phyloP scores from a whole-genome alignment of 331 rosid genomes.

The Arachis monticola region DNA sequence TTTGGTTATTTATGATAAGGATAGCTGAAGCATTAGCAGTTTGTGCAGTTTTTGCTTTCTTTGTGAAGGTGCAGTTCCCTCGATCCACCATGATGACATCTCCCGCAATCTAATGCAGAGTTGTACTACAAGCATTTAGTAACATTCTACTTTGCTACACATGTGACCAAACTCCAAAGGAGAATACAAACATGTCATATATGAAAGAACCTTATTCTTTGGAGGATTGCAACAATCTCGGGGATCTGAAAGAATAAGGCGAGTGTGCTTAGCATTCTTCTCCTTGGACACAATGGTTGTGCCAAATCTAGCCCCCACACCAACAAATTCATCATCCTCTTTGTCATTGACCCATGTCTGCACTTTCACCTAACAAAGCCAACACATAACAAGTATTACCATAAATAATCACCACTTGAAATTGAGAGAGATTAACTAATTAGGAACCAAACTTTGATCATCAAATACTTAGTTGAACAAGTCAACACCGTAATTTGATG shows the following conservation, averaged over 20 bases:
- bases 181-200: constrained; percentile 13
- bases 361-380: constrained; percentile 74
- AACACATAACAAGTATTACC: not conserved
- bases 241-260: constrained; percentile 79
- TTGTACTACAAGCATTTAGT: constrained; percentile 28
- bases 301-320: constrained; percentile 98
- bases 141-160: constrained; percentile 23
- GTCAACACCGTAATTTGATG: not conserved
- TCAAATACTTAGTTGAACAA: constrained; percentile 4
- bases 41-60: constrained; percentile 83
- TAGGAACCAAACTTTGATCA: not conserved
- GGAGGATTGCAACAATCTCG: constrained; percentile 81
- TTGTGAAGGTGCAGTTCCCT: constrained; percentile 91
- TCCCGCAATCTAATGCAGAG: constrained; percentile 66
- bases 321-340: constrained; percentile 86
- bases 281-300: constrained; percentile 86
- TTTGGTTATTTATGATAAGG: constrained; percentile 86
- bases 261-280: constrained; percentile 84
- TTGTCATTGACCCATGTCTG: constrained; percentile 92
- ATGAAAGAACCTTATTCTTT: constrained; percentile 69
- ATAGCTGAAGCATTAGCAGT: constrained; percentile 96
- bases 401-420: constrained; percentile 30
- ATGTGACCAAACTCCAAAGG: constrained; percentile 9
- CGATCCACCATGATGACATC: constrained; percentile 96
- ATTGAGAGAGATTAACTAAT: not conserved